phyloP scores from a whole-genome alignment of 1,139 yeast species.

The Candida sp. region DNA sequence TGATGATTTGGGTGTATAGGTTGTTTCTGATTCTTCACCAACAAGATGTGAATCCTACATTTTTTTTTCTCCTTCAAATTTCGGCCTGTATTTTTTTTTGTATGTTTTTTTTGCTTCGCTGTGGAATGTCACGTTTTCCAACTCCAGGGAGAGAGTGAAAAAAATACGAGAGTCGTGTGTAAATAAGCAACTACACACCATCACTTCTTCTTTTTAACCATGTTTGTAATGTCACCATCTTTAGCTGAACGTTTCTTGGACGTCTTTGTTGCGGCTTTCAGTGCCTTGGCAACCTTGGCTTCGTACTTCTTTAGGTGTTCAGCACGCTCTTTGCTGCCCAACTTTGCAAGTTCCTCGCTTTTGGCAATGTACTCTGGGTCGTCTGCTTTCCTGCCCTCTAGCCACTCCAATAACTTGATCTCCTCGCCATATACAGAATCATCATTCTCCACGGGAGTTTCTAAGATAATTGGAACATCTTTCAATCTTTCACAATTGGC shows the following conservation, averaged over 20 bases:
- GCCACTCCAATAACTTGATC: conserved; percentile 76
- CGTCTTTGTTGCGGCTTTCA: neutral
- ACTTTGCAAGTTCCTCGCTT: conserved; percentile 49
- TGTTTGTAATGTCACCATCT: conserved; percentile 11
- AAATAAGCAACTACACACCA: neutral
- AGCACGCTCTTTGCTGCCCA: conserved; percentile 63
- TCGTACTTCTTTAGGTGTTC: conserved; percentile 50
- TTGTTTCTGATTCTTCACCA: too few relatives aligned
- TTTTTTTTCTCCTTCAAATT: neutral
- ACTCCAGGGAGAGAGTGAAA: neutral
- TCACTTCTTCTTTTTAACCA: conserved; percentile 16
- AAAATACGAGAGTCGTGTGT: neutral
- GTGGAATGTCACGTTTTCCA: neutral
- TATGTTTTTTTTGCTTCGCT: neutral
- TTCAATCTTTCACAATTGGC: conserved; percentile 70
- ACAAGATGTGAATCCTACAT: too few relatives aligned
- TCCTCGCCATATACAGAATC: conserved; percentile 78
- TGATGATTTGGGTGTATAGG: conserved; percentile 6
- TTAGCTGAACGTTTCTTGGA: conserved; percentile 22
- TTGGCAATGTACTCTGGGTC: conserved; percentile 61
- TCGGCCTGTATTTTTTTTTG: neutral
- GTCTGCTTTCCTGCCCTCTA: conserved; percentile 54
- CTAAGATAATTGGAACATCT: conserved; percentile 82
- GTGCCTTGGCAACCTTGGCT: conserved; percentile 25
- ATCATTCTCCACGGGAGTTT: conserved; percentile 78